These are phyloP conservation scores for Acorus calamus DNA, from an alignment of 106 monocot genomes.

Conservation along the genomic window DNA sequence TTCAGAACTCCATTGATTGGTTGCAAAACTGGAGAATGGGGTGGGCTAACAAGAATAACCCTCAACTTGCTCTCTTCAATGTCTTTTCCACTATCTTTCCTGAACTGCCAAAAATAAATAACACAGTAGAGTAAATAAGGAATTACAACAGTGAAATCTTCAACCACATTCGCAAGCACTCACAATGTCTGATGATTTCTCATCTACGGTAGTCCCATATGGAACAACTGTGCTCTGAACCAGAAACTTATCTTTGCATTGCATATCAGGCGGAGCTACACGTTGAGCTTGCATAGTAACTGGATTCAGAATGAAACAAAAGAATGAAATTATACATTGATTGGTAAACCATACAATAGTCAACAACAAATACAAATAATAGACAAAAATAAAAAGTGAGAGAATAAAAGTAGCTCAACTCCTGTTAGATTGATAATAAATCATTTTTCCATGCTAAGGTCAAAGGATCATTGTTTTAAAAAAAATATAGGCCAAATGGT, in stretches of 20 bases:
- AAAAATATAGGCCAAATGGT: no score
- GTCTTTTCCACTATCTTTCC: slow-evolving; percentile 56
- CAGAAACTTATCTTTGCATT: slow-evolving; percentile 87
- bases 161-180: slow-evolving; percentile 12
- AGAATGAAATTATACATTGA: not conserved
- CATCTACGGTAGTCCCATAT: slow-evolving; percentile 69
- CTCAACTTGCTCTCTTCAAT: slow-evolving; percentile 76
- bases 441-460: no score
- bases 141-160: slow-evolving; percentile 2
- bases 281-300: slow-evolving; percentile 86
- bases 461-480: no score
- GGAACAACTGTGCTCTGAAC: slow-evolving; percentile 79
- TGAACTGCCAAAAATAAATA: slow-evolving; percentile 45
- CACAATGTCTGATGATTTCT: slow-evolving; percentile 50
- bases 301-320: slow-evolving; percentile 14
- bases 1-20: slow-evolving; percentile 41
- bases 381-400: no score
- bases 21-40: slow-evolving; percentile 43
- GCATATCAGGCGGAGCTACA: slow-evolving; percentile 68
- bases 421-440: no score
- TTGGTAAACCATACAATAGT: no score
- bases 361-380: no score
- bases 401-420: no score
- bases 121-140: not conserved
- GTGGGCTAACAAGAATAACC: slow-evolving; percentile 70